Base-by-base conservation (phyloP, 176 grass and related monocot species). In the Carex kokanica region DNA sequence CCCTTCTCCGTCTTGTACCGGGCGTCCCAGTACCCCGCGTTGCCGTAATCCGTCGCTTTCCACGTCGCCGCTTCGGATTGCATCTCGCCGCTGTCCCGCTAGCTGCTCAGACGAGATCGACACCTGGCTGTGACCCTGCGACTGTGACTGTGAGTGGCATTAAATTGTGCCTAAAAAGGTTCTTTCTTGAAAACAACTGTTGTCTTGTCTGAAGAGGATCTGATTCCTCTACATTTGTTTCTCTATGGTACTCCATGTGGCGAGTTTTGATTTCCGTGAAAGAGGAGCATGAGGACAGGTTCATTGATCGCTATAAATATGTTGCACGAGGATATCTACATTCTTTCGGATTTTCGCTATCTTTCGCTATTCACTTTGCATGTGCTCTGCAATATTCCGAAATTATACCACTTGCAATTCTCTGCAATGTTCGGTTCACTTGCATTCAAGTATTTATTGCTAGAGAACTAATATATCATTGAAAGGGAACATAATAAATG, bases 21-120 rank as follows among this genome's bases (percentile, higher is more conserved):
- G 17, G 84, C 86, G 49, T 98, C 92, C 95, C 90, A 98, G 84
- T 98, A 95, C 40, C 75, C 66, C 13, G 86, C 90, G 84, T 90
- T 84, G 78, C 89, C 92, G 82, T 93, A 98, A 64, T 92, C 85
- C 67, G 83, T 91, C 85, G 68, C 71, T 52, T 82, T 86, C 87
- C 83, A 84, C 68, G 41, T 63, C 17, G 16, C 57, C 78, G 17
- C 80, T 81, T 72, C 85, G 29, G 83, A 7, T 23, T 78, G 66
- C 92, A 94, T 94, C 23, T 9, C 27, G n/a, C 60, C 27, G 66
- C 25, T 11, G 5, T 29, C 7, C 20, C 11, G n/a, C 24, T 31
- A 31, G 25, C 27, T 31, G 29, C 64, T 34, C 45, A 36, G 17
- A 67, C 13, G 2, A 18, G 65, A 41, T 5, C 34, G 65, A 40